Evolutionary conservation across 2,329 filamentous ascomycete species (phyloP), one percentile per base, ranked within the genome.

Genomic region (Colletotrichum sp.): DNA sequence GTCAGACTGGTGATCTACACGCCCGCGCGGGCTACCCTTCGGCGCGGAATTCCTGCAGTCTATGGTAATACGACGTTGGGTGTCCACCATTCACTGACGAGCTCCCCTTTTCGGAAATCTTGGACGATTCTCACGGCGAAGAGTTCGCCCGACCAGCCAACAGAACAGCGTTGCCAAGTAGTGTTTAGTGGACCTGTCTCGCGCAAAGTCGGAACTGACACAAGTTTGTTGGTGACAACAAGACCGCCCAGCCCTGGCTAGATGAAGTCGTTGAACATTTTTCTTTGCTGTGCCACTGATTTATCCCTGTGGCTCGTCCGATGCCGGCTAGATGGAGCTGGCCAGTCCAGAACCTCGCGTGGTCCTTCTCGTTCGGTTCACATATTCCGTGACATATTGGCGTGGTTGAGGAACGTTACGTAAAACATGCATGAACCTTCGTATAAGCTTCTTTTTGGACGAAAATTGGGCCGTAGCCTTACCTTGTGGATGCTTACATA

Each of bases 131-230:
- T 59, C 44, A 30, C 32, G 69, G 62, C 18, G 18, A 24, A 5
- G 49, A 21, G 21, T 52, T 68, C 16, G 63, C 64, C 28, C 63
- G 63, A 30, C 32, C 2, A 34, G 49, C 70, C 70, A 72, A 62
- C 70, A n/a, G 16, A n/a, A 34, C 49, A n/a, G 24, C 26, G 34
- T 24, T 52, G 63, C 70, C 70, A 72, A 72, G 70, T 72, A 16
- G 18, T 24, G 34, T 10, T 12, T 12, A 59, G 70, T 72, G 70
- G 70, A 62, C 24, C 70, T 26, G 15, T 55, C 34, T 60, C 70
- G 70, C 2, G 70, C 70, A 68, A 68, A 72, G n/a, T 68, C 70
- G 63, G 70, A 57, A 44, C 24, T 24, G 69, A 30, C 69, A 72
- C 18, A 49, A 13, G 15, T 12, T 16, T 62, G 9, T 26, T 49